Evolutionary conservation across 768 basidiomycete genomes (phyloP), one percentile per base, ranked within the genome.

Genomic region (Boletus bicolor): DNA sequence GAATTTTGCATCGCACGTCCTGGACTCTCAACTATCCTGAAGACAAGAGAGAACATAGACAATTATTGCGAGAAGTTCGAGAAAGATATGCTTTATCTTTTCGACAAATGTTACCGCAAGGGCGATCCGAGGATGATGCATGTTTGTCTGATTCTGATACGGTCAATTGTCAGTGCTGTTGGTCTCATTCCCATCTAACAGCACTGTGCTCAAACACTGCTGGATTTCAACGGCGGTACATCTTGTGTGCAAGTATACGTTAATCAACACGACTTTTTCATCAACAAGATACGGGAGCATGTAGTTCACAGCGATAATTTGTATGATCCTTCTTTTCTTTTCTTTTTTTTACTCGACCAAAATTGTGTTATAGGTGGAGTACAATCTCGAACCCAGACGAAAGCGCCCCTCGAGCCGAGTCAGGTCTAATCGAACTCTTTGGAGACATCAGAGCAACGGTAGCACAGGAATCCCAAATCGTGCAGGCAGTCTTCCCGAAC

Each of bases 51-150:
- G 69, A 87, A 79, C 55, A 93, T 99, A 56, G 96, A 98, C 65
- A 90, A 89, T 68, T 98, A 98, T 64, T 97, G 97, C 75, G 97
- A 99, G 75, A 92, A 89, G 71, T 98, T 98, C 61, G 97, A 99
- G 73, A 98, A 96, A 75, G 96, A 98, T 68, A 96, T 98, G 85
- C 82, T 99, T 51, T 86, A 90, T 67, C 77, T 98, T 41, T 99
- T 99, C 68, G 97, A 99, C 70, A 78, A 89, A 62, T 95, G 91
- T 65, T 99, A 98, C 73, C 84, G 95, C 50, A 92, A 93, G 68
- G 94, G 95, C 34, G 97, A 99, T 68, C 97, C 97, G 0, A 96
- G 96, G 74, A 91, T 98, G 89, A 99, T 99, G 97, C 92, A 95
- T 75, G 97, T 89, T 55, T 44, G 83, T 76, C 51, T 17, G 57